These are phyloP conservation scores for Calocybe cyanea DNA, from an alignment of 768 basidiomycete species.

Conservation along the genomic window DNA sequence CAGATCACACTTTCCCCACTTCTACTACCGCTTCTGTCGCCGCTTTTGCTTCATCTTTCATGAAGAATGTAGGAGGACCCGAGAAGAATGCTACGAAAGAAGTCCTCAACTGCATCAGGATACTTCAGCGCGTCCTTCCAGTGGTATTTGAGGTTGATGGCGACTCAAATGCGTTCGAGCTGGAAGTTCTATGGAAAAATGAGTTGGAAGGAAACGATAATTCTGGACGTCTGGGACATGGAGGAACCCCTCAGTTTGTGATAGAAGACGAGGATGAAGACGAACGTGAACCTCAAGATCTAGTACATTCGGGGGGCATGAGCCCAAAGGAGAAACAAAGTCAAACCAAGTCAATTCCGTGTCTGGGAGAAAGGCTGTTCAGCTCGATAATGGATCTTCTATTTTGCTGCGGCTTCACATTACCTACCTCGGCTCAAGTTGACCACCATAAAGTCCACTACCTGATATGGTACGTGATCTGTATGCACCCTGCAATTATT, in stretches of 20 bases:
- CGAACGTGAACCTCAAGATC: conserved; percentile 15
- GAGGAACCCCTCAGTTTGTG: conserved; percentile 66
- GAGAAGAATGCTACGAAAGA: conserved; percentile 78
- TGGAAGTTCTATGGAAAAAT: conserved; percentile 80
- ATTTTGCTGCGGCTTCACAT: conserved; percentile 92
- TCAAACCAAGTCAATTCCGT: conserved; percentile 50
- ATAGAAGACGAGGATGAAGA: conserved; percentile 77
- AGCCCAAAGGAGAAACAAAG: conserved; percentile 37
- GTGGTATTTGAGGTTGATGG: conserved; percentile 82
- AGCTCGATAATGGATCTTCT: conserved; percentile 78
- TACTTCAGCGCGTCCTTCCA: conserved; percentile 85
- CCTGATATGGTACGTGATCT: conserved; percentile 73
- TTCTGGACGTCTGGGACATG: conserved; percentile 12
- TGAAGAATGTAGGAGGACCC: conserved; percentile 49
- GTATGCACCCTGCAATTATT: too few species aligned
- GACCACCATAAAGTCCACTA: conserved; percentile 84
- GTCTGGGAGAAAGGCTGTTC: conserved; percentile 78
- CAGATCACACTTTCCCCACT: conserved; percentile 78
- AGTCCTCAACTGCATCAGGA: conserved; percentile 87
- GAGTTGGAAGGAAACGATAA: conserved; percentile 42
- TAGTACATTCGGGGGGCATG: conserved; percentile 14
- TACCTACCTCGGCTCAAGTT: conserved; percentile 72
- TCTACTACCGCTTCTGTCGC: conserved; percentile 51
- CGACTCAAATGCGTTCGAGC: conserved; percentile 69
- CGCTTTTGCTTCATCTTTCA: conserved; percentile 67